A percentile compares a stretch with the other conserved stretches of the same genome.
phyloP scores from a whole-genome alignment of 2,329 filamentous ascomycete species.

The Colletotrichum lupini region DNA sequence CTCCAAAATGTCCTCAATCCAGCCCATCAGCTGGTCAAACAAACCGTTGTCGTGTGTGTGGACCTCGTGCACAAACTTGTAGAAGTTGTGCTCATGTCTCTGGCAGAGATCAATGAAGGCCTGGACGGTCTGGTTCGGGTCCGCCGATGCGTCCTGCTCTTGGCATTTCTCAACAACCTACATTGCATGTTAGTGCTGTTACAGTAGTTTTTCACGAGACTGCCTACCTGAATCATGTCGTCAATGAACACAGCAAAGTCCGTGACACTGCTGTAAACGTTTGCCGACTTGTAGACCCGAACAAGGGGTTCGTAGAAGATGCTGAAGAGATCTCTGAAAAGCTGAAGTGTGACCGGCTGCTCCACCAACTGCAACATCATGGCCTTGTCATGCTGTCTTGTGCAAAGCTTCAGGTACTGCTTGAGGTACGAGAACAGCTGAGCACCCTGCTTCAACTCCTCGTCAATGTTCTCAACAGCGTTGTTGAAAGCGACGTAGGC shows the following conservation, averaged over 20 bases:
- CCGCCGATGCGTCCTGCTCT: constrained; percentile 86
- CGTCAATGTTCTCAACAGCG: constrained; percentile 90
- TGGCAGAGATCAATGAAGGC: constrained; percentile 97
- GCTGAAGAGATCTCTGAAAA: constrained; percentile 95
- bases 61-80: constrained; percentile 99
- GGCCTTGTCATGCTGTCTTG: constrained; percentile 90
- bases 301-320: constrained; percentile 99
- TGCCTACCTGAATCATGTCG: constrained; percentile 83
- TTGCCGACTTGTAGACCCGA: constrained; percentile 97
- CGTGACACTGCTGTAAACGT: constrained; percentile 96
- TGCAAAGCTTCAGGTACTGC: constrained; percentile 91
- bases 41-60: constrained; percentile 96
- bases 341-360: constrained; percentile 94
- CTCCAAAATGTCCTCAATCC: constrained; percentile 95
- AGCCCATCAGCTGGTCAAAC: constrained; percentile 95
- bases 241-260: constrained; percentile 95
- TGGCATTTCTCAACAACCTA: constrained; percentile 73
- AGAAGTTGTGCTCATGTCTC: constrained; percentile 95
- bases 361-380: constrained; percentile 98
- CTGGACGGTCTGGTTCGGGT: constrained; percentile 98
- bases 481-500: constrained; percentile 97
- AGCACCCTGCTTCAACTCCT: constrained; percentile 88
- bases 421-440: constrained; percentile 95
- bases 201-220: neutral
- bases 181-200: neutral